A percentile compares a stretch with the other conserved stretches of the same genome.
Evolutionary conservation across 2,329 filamentous ascomycete species (phyloP).

Genomic region (Fusarium verticillioides): DNA sequence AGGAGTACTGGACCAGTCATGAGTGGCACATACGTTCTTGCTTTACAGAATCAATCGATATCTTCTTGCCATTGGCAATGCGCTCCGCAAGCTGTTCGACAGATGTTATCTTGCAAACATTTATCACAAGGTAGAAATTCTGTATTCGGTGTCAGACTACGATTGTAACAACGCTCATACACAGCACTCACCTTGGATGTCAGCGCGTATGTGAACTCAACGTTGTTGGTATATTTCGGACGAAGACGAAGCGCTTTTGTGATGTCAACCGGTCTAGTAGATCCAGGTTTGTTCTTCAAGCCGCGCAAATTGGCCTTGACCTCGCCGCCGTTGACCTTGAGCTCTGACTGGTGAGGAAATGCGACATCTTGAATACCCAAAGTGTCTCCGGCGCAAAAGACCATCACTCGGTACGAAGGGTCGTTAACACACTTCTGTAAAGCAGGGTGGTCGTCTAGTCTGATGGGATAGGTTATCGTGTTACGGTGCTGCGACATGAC

Average conservation of each 20-base stretch:
- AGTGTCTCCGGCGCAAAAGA: conserved; percentile 81
- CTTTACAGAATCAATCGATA: conserved; percentile 84
- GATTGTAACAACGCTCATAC: conserved; percentile 22
- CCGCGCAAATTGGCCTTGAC: conserved; percentile 94
- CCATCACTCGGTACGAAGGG: conserved; percentile 75
- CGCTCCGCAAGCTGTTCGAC: conserved; percentile 76
- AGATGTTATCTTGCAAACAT: conserved; percentile 78
- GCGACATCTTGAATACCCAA: conserved; percentile 77
- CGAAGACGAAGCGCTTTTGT: conserved; percentile 79
- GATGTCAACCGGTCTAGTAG: conserved; percentile 92
- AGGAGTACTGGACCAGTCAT: conserved; percentile 18
- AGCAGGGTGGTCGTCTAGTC: conserved; percentile 61
- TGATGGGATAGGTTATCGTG: conserved; percentile 58
- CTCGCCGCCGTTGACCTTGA: conserved; percentile 89
- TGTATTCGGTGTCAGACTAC: conserved; percentile 49
- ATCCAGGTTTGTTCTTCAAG: conserved; percentile 94
- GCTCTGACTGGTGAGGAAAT: conserved; percentile 92
- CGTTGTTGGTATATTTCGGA: conserved; percentile 76
- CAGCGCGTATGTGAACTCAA: conserved; percentile 91
- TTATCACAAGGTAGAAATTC: conserved; percentile 79
- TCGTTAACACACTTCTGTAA: conserved; percentile 69
- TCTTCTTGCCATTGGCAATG: conserved; percentile 75
- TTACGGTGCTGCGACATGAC: conserved; percentile 67
- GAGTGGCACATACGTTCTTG: conserved; percentile 76
- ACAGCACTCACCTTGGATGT: conserved; percentile 78